These are phyloP conservation scores for Wickerhamiella azyma DNA, from an alignment of 805 yeast genomes.

Conservation along the genomic window DNA sequence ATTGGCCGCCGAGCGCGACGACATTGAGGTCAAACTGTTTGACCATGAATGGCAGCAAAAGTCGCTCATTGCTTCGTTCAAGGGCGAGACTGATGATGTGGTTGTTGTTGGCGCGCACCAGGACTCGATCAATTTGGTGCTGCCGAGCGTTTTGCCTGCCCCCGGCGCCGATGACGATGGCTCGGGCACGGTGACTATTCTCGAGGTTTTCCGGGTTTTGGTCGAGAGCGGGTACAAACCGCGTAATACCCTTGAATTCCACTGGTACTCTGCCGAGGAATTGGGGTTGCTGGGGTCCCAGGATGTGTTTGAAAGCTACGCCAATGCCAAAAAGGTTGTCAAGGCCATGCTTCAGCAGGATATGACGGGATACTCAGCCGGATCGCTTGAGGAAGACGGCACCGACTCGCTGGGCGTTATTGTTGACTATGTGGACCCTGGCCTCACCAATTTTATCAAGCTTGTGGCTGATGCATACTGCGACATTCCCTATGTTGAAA, in stretches of 20 bases:
- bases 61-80: slow-evolving; percentile 54
- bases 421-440: slow-evolving; percentile 48
- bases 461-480: slow-evolving; percentile 48
- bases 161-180: slow-evolving; percentile 98
- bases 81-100: slow-evolving; percentile 30
- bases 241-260: slow-evolving; percentile 72
- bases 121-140: slow-evolving; percentile 63
- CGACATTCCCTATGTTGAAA: slow-evolving; percentile 54
- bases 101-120: slow-evolving; percentile 83
- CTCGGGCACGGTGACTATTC: slow-evolving; percentile 65
- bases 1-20: slow-evolving; percentile 25
- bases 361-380: slow-evolving; percentile 71
- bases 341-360: slow-evolving; percentile 87
- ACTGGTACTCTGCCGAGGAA: slow-evolving; percentile 92
- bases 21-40: slow-evolving; percentile 36
- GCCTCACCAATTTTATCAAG: slow-evolving; percentile 48
- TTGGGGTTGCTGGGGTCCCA: slow-evolving; percentile 79
- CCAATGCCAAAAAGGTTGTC: slow-evolving; percentile 35
- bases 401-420: slow-evolving; percentile 70
- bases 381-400: slow-evolving; percentile 34
- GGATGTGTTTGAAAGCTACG: slow-evolving; percentile 53
- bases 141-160: slow-evolving; percentile 55
- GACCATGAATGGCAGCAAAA: slow-evolving; percentile 69
- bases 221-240: slow-evolving; percentile 37
- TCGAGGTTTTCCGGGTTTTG: slow-evolving; percentile 62